phyloP scores from a whole-genome alignment of 257 asterid species.

The Coffea canephora region DNA sequence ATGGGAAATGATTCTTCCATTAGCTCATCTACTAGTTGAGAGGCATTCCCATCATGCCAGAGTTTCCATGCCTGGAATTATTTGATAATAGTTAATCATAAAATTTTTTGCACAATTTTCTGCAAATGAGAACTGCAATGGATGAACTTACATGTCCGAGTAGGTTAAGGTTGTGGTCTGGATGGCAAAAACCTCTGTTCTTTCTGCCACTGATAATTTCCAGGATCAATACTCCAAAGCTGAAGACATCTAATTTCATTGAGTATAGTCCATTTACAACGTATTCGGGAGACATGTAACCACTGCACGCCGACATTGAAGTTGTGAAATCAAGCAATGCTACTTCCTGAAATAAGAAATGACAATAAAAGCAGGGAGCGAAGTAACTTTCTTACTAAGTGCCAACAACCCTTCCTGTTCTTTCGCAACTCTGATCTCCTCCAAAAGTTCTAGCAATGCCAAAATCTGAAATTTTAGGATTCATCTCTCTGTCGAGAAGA shows the following conservation, averaged over 20 bases:
- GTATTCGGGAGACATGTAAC: constrained; percentile 53
- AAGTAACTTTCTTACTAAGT: constrained; percentile 7
- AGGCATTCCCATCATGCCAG: constrained; percentile 38
- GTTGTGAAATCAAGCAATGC: not conserved
- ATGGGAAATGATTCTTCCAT: constrained; percentile 14
- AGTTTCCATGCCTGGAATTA: constrained; percentile 31
- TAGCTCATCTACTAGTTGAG: constrained; percentile 23
- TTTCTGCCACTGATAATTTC: constrained; percentile 38
- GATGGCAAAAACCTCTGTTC: constrained; percentile 28
- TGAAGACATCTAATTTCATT: constrained; percentile 42
- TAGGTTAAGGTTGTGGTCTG: constrained; percentile 27
- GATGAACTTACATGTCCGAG: constrained; percentile 33
- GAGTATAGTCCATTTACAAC: constrained; percentile 34
- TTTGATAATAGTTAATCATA: not conserved
- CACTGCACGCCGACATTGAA: constrained; percentile 19
- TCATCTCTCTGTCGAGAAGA: constrained; percentile 30
- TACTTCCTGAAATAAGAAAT: not conserved
- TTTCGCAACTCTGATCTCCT: constrained; percentile 9
- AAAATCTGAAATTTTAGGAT: constrained; percentile 35
- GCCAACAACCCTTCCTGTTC: constrained; percentile 20
- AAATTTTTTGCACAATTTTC: not conserved
- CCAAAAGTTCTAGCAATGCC: constrained; percentile 28
- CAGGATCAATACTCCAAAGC: constrained; percentile 40
- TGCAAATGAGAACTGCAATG: no score
- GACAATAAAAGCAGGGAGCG: not conserved